Percentiles rank a stretch among this genome's conserved stretches.
Conservation (phyloP, 805 yeast species). For the Metschnikowia rubicola region DNA sequence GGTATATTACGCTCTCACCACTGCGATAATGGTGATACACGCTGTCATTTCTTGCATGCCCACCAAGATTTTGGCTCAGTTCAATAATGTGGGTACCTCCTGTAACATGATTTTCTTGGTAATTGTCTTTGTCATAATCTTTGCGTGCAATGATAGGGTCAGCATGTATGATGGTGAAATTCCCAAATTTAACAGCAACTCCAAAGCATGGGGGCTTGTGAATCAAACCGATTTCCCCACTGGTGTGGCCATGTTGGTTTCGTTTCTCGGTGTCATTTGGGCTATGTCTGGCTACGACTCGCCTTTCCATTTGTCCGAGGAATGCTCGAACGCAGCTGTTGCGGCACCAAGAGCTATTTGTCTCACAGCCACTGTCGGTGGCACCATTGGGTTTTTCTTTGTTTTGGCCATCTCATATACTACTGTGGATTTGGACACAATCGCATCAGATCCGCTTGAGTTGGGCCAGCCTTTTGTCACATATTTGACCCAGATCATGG, state of each 20-base stretch:
- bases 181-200: slow-evolving; percentile 48
- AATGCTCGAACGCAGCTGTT: slow-evolving; percentile 57
- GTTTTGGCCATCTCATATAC: slow-evolving; percentile 63
- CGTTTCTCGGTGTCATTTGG: slow-evolving; percentile 63
- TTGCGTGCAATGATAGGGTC: slow-evolving; percentile 49
- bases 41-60: slow-evolving; percentile 50
- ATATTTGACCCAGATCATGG: slow-evolving; percentile 48
- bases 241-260: slow-evolving; percentile 55
- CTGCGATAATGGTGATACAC: slow-evolving; percentile 48
- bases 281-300: slow-evolving; percentile 75
- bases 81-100: slow-evolving; percentile 50
- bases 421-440: slow-evolving; percentile 45
- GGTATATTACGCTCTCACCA: slow-evolving; percentile 49
- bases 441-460: slow-evolving; percentile 46
- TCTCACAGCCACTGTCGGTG: slow-evolving; percentile 54
- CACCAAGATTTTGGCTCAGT: slow-evolving; percentile 50
- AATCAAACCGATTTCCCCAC: slow-evolving; percentile 64
- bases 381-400: slow-evolving; percentile 52
- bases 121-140: slow-evolving; percentile 51
- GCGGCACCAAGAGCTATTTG: slow-evolving; percentile 71
- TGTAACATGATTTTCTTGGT: slow-evolving; percentile 47
- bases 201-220: slow-evolving; percentile 51
- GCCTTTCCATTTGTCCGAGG: slow-evolving; percentile 74
- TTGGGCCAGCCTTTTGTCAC: slow-evolving; percentile 60
- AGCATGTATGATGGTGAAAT: slow-evolving; percentile 26